A percentile compares a stretch with the other conserved stretches of the same genome.
Conservation (phyloP, 2,329 filamentous ascomycete genomes). For the Fusarium multiceps region DNA sequence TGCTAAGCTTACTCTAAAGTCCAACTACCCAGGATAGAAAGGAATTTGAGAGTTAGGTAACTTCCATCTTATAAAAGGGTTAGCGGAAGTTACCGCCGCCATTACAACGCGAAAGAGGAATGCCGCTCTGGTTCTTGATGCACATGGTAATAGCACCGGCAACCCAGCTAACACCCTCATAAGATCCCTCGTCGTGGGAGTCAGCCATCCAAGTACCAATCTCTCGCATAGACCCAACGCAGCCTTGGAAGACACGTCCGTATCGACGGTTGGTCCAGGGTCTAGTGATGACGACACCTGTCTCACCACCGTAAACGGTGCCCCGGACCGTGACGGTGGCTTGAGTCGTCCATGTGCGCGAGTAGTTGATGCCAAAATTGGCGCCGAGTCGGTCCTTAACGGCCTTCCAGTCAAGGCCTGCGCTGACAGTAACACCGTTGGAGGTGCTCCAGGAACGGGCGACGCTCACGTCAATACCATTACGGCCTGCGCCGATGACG, state of each 20-base stretch:
- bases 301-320: not conserved
- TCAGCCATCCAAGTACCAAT: conserved; percentile 23
- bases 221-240: conserved; percentile 8
- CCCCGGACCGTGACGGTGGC: conserved; percentile 12
- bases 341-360: conserved; percentile 17
- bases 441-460: not conserved
- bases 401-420: not conserved
- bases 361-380: conserved; percentile 18
- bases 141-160: conserved; percentile 22
- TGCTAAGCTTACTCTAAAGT: too few species aligned
- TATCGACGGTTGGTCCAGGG: conserved; percentile 17
- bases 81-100: conserved; percentile 15
- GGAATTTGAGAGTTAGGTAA: too few species aligned
- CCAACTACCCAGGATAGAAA: too few species aligned
- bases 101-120: conserved; percentile 23
- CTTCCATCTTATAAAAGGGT: too few species aligned
- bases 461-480: conserved; percentile 1
- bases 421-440: conserved; percentile 20
- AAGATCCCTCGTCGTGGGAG: conserved; percentile 7
- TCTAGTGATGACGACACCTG: conserved; percentile 12
- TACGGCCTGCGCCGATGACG: conserved; percentile 13
- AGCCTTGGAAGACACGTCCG: conserved; percentile 13
- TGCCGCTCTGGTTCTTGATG: conserved; percentile 1
- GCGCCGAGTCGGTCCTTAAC: conserved; percentile 11
- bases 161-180: conserved; percentile 24